Base-by-base conservation (phyloP, 768 basidiomycete species). In the Tulasnella calospora region DNA sequence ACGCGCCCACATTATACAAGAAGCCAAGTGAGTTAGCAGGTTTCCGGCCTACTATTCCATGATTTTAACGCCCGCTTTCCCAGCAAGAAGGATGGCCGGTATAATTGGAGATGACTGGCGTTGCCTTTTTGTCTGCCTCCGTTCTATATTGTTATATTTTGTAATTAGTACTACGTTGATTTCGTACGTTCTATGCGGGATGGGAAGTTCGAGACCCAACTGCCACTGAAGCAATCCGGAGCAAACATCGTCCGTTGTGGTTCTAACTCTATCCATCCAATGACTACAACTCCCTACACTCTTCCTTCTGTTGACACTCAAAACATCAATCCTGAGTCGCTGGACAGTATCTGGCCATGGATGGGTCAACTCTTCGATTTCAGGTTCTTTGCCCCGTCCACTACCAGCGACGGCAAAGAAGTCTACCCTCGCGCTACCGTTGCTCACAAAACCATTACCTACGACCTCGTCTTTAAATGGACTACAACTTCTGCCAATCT, bases 1-100 rank as follows among this genome's bases (percentile, higher is more conserved):
- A 85, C 86, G 86, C 79, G 84, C 86, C 9, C 85, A 86, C 77
- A 86, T 94, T 8, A 89, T 90, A 80, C 84, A 82, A 76, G 92
- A 94, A 79, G 91, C 89, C 13, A 85, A 82, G 86, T 89, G 82
- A 81, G 90, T 84, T 41, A 8, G 51, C 35, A 36, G 3, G 74
- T 17, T 27, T 30, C 41, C 36, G 35, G n/a, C 30, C 40, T 19
- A 46, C 57, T 61, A 33, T 38, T 47, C n/a, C 35, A 19, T 70
- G 30, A 15, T 12, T 74, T 15, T 47, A 17, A 27, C 33, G 7
- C n/a, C 27, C 19, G 35, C 10, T 13, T 13, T 30, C 61, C 19
- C 61, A 79, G 78, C 47, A 79, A 73, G n/a, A 30, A 30, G 21
- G 78, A 79, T 44, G 72, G 78, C 17, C 77, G 51, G 19, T 79